Evolutionary conservation across 2,329 filamentous ascomycete species (phyloP), one percentile per base, ranked within the genome.

Genomic region (Aspergillus tanneri): DNA sequence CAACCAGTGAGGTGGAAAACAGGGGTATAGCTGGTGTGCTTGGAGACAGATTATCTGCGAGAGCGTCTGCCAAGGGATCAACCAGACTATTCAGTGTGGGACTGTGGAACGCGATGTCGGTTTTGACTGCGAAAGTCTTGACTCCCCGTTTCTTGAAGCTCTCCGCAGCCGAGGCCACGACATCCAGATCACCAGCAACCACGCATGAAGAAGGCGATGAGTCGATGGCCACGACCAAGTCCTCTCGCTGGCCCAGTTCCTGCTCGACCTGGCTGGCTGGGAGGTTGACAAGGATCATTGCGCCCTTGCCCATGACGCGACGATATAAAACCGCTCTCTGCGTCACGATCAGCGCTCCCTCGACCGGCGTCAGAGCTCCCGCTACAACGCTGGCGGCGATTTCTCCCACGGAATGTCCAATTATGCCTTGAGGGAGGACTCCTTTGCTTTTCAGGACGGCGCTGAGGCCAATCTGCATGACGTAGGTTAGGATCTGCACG

Each of bases 371-470:
- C 10, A 58, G 24, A 7, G 39, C 47, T 1, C 56, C 56, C 18
- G 54, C 50, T 19, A 62, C 63, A 12, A 72, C 69, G 2, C 66
- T 54, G 2, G 71, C 71, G 2, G 72, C 70, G 9, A 72, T 69
- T 48, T 75, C 72, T 2, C 72, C 72, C 2, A 72, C 64, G 0
- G 72, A 74, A 44, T 74, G 72, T 1, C 72, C 72, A 30, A 74
- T 66, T 5, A 74, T 58, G 0, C 71, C 71, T 7, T 61, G 43
- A 1, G 72, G 70, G 3, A 43, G 23, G 0, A 69, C 24, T 0
- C 68, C 68, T 22, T 63, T 60, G 5, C 54, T 53, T 22, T 54
- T 47, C 0, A 75, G 63, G 1, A 71, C 40, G 0, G 60, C 59
- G 14, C 67, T 45, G 64, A 57, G 25, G 2, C 56, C 56, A 6